Conservation (phyloP, 192 early-diverging fungal genomes). For the Mortierella hygrophila region DNA sequence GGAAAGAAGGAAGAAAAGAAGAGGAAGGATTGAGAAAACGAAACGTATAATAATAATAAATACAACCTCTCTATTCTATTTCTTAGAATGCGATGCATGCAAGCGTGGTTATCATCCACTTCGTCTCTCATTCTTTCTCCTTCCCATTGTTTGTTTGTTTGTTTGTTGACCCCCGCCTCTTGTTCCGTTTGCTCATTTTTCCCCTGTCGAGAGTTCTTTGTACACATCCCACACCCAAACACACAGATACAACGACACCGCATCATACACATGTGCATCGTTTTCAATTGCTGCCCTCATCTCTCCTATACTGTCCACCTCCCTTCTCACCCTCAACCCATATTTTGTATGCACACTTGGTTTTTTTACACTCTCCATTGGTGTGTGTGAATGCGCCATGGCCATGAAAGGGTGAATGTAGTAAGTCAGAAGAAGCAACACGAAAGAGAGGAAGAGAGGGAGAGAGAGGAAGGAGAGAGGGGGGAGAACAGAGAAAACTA, state of each 20-base stretch:
- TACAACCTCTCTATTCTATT: conserved; percentile 1
- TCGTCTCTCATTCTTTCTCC: neutral
- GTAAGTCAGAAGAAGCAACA: neutral
- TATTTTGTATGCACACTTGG: neutral
- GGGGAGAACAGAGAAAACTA: neutral
- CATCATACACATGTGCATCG: neutral
- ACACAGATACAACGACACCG: neutral
- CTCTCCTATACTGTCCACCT: neutral
- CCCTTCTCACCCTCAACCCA: neutral
- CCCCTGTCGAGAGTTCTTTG: neutral
- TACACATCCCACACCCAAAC: neutral
- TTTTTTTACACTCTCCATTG: neutral
- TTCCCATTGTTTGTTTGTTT: neutral
- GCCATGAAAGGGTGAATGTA: neutral
- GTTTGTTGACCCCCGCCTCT: neutral
- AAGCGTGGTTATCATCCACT: neutral
- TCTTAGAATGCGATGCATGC: neutral
- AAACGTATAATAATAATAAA: conserved; percentile 11
- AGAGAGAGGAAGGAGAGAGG: neutral
- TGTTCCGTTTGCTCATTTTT: neutral
- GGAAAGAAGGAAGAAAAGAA: neutral
- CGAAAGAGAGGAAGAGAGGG: neutral
- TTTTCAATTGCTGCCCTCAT: neutral
- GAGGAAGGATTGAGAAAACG: neutral
- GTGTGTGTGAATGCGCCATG: neutral